Evolutionary conservation across 495 filamentous ascomycete genomes (phyloP), one percentile per base, ranked within the genome.

Genomic region (Penicillium taxi): DNA sequence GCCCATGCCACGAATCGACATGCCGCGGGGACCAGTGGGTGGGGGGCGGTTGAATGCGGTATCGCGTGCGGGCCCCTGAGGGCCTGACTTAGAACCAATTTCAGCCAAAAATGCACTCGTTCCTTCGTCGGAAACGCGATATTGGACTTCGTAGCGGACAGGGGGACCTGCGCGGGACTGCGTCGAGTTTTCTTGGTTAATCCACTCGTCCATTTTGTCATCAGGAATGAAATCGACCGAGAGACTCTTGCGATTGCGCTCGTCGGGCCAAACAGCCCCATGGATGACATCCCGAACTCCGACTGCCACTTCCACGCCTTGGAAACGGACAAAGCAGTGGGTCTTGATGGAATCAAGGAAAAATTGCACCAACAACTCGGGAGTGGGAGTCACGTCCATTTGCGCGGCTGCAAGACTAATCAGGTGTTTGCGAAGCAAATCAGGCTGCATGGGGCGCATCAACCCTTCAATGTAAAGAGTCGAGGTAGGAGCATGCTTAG

Each of bases 161-260:
- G 64, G 63, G 30, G 67, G 62, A 4, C 75, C 58, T 21, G 68
- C 52, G 2, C 72, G 54, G 23, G 63, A 52, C 7, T 62, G 55
- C 8, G 72, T 66, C 9, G 66, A 53, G 55, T 80, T 61, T 55
- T 95, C 86, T 6, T 56, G 69, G 7, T 72, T 64, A 34, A 93
- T 75, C 89, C 89, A 98, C 27, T 81, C 73, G 15, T 63, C 49
- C 9, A 93, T 63, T 39, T 74, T 73, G 16, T 86, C 75, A 37
- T 83, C 75, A 0, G 91, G 91, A 5, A 96, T 73, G 53, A 94
- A 98, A 47, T 98, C 91, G 3, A 82, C 85, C 74, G 82, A 94
- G 4, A 98, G 73, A 2, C 73, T 73, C 56, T 91, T 90, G 25
- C 91, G 76, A 29, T 81, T 82, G 32, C 80, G 75, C 58, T 96